A percentile compares a stretch with the other conserved stretches of the same genome.
Evolutionary conservation across 2,329 filamentous ascomycete species (phyloP).

Genomic region (Zymoseptoria passerinii): DNA sequence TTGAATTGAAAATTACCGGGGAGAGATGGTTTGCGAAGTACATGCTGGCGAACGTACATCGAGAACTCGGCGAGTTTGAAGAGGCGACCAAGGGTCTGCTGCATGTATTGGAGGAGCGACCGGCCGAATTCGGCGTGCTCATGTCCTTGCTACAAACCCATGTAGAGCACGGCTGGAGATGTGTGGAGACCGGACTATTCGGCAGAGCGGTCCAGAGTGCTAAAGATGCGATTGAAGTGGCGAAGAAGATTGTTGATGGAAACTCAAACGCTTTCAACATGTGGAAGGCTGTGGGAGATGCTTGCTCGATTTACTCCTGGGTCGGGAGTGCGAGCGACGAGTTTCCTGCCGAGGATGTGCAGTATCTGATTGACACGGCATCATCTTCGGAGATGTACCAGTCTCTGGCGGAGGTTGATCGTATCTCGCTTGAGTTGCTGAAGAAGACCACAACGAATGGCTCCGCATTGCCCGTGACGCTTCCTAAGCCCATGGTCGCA

Average conservation of each 20-base stretch:
- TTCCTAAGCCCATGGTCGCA: slow-evolving; percentile 52
- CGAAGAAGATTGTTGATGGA: slow-evolving; percentile 51
- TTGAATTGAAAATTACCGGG: slow-evolving; percentile 47
- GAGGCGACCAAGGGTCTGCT: slow-evolving; percentile 71
- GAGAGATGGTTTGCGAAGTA: slow-evolving; percentile 95
- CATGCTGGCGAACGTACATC: slow-evolving; percentile 90
- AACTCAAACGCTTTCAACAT: slow-evolving; percentile 76
- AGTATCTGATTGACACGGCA: slow-evolving; percentile 49
- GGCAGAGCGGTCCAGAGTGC: slow-evolving; percentile 71
- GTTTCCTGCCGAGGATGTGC: slow-evolving; percentile 54
- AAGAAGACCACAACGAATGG: slow-evolving; percentile 19
- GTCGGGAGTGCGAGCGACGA: slow-evolving; percentile 59
- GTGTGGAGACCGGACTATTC: slow-evolving; percentile 74
- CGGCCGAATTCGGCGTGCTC: slow-evolving; percentile 73
- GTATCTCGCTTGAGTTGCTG: slow-evolving; percentile 32
- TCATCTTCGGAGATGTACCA: slow-evolving; percentile 51
- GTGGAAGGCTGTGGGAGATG: slow-evolving; percentile 88
- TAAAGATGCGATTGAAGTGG: slow-evolving; percentile 59
- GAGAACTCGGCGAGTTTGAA: slow-evolving; percentile 84
- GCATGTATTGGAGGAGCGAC: slow-evolving; percentile 58
- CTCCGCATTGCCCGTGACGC: slow-evolving; percentile 26
- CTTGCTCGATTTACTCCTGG: slow-evolving; percentile 73
- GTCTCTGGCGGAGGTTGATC: slow-evolving; percentile 61
- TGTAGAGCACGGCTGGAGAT: slow-evolving; percentile 70
- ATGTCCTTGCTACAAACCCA: slow-evolving; percentile 83